Evolutionary conservation across 768 basidiomycete genomes (phyloP).

Genomic region (Xerocomus potaroensis): DNA sequence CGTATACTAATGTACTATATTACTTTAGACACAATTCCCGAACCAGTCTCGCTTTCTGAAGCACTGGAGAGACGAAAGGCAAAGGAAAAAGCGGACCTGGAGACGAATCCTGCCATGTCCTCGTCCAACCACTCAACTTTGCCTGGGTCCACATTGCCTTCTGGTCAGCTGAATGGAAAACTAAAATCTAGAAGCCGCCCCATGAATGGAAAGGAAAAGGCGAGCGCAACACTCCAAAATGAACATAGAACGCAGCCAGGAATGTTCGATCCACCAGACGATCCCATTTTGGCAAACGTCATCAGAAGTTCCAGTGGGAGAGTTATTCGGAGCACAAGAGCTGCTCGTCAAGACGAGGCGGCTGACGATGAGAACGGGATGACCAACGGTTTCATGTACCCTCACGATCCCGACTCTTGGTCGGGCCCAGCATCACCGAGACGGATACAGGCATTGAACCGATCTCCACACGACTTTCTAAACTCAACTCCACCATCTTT

Average conservation of each 20-base stretch:
- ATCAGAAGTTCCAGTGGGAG: slow-evolving; percentile 30
- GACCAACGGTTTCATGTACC: slow-evolving; percentile 20
- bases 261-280: slow-evolving; percentile 18
- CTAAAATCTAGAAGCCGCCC: slow-evolving; percentile 38
- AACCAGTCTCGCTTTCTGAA: slow-evolving; percentile 52
- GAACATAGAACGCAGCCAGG: slow-evolving; percentile 21
- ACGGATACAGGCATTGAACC: slow-evolving; percentile 11
- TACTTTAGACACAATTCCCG: slow-evolving; percentile 59
- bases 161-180: slow-evolving; percentile 30
- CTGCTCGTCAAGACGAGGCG: slow-evolving; percentile 22
- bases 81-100: slow-evolving; percentile 52
- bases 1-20: slow-evolving; percentile 4
- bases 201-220: slow-evolving; percentile 31
- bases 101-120: slow-evolving; percentile 53
- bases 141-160: slow-evolving; percentile 19
- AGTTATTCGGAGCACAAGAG: slow-evolving; percentile 30
- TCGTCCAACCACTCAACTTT: slow-evolving; percentile 28
- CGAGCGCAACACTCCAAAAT: slow-evolving; percentile 24
- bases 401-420: slow-evolving; percentile 24
- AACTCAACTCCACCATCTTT: slow-evolving; percentile 20
- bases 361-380: slow-evolving; percentile 21
- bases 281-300: slow-evolving; percentile 13
- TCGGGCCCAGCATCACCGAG: slow-evolving; percentile 23
- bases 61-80: slow-evolving; percentile 54
- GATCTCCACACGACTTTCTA: slow-evolving; percentile 21